Conservation (phyloP, 164 flowering plant genomes). For the Umbellularia californica region DNA sequence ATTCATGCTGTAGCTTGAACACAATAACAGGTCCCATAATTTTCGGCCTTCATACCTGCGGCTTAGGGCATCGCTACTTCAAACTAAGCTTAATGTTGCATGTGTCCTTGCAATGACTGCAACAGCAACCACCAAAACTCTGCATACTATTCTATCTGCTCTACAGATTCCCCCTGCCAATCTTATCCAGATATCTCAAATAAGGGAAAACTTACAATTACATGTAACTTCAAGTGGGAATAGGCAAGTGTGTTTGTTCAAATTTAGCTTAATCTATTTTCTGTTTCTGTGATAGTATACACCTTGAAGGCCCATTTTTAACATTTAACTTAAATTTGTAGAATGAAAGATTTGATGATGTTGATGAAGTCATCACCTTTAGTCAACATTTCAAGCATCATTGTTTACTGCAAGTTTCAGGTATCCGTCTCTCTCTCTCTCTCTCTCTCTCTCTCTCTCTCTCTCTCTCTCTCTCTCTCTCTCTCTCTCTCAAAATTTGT, state of each 20-base stretch:
- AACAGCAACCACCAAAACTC: conserved; percentile 75
- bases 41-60: conserved; percentile 96
- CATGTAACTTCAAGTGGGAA: conserved; percentile 63
- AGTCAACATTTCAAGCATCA: conserved; percentile 58
- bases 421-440: conserved; percentile 23
- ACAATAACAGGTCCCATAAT: conserved; percentile 80
- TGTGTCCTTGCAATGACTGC: conserved; percentile 99
- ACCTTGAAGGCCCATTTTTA: conserved; percentile 3
- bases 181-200: conserved; percentile 55
- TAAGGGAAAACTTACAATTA: conserved; percentile 72
- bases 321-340: conserved; percentile 15
- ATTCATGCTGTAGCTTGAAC: conserved; percentile 2
- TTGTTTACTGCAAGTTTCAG: conserved; percentile 96
- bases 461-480: neutral
- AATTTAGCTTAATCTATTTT: neutral
- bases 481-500: neutral
- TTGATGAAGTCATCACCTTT: conserved; percentile 69
- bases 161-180: conserved; percentile 68
- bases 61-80: conserved; percentile 79
- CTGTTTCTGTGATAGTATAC: neutral
- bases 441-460: neutral
- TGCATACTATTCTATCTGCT: conserved; percentile 66
- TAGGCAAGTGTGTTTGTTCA: conserved; percentile 43
- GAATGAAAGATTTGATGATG: conserved; percentile 73
- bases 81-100: conserved; percentile 48